These are phyloP conservation scores for Xylaria scruposa DNA, from an alignment of 495 filamentous ascomycete species.

Conservation along the genomic window DNA sequence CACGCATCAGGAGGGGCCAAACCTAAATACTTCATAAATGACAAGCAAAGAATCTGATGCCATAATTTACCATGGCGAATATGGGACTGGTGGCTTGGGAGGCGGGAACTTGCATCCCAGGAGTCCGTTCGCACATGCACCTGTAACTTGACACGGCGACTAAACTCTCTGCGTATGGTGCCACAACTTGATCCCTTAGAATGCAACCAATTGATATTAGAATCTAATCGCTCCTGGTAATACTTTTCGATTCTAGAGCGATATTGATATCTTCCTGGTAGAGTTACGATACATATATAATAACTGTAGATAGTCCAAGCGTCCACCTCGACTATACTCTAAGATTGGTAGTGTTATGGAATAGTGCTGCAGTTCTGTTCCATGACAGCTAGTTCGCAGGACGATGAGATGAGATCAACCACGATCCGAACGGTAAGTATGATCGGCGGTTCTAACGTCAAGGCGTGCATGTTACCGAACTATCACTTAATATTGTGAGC, in stretches of 20 bases:
- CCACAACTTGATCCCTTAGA: neutral
- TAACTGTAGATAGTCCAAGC: no score
- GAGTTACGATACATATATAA: no score
- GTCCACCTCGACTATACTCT: no score
- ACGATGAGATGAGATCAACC: slow-evolving; percentile 9
- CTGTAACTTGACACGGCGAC: neutral
- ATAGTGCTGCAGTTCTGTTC: no score
- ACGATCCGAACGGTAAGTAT: neutral
- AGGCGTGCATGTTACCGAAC: slow-evolving; percentile 12
- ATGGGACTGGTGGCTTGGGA: neutral
- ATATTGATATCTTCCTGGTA: neutral
- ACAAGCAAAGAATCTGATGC: neutral
- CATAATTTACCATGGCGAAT: neutral
- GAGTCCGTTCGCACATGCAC: slow-evolving; percentile 9
- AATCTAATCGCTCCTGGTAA: neutral
- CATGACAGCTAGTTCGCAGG: neutral
- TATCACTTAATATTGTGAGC: neutral
- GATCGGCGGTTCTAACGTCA: slow-evolving; percentile 6
- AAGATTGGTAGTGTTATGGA: no score
- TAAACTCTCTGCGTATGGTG: neutral
- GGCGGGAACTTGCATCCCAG: slow-evolving; percentile 13
- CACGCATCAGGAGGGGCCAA: neutral
- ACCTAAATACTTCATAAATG: neutral
- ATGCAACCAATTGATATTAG: neutral
- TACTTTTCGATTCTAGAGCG: neutral